Evolutionary conservation across 140 eudicot species (phyloP).

Genomic region (Senecio squalidus): DNA sequence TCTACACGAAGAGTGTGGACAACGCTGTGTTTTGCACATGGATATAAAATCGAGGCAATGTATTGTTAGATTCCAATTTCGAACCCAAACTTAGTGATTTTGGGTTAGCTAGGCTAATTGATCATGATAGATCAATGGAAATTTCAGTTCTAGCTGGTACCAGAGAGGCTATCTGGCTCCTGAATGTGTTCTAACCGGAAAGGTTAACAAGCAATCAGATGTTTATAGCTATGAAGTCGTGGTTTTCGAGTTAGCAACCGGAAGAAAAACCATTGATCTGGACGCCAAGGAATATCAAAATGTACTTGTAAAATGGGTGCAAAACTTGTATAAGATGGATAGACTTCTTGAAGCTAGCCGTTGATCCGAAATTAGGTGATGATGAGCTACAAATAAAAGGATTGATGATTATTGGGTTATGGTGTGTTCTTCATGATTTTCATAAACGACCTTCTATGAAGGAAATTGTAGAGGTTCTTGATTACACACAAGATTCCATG

Average conservation of each 20-base stretch:
- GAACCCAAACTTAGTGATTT: neutral
- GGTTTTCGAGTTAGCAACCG: neutral
- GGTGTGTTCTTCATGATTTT: neutral
- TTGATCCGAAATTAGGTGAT: neutral
- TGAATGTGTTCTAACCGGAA: neutral
- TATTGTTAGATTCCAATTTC: neutral
- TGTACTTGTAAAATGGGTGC: neutral
- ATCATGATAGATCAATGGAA: neutral
- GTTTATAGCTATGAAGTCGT: neutral
- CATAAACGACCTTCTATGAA: neutral
- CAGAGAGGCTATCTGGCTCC: constrained; percentile 1
- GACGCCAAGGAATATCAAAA: neutral
- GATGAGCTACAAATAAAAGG: neutral
- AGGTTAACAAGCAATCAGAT: neutral
- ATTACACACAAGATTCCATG: neutral
- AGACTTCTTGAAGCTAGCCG: neutral
- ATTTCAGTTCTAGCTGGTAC: neutral
- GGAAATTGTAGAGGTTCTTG: neutral
- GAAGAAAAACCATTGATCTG: neutral
- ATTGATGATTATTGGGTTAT: neutral
- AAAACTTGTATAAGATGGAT: neutral
- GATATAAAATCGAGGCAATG: neutral
- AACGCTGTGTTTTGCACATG: neutral
- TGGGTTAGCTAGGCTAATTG: neutral
- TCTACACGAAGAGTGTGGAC: neutral